phyloP scores from a whole-genome alignment of 805 yeast species.

The Candida nemodendra region DNA sequence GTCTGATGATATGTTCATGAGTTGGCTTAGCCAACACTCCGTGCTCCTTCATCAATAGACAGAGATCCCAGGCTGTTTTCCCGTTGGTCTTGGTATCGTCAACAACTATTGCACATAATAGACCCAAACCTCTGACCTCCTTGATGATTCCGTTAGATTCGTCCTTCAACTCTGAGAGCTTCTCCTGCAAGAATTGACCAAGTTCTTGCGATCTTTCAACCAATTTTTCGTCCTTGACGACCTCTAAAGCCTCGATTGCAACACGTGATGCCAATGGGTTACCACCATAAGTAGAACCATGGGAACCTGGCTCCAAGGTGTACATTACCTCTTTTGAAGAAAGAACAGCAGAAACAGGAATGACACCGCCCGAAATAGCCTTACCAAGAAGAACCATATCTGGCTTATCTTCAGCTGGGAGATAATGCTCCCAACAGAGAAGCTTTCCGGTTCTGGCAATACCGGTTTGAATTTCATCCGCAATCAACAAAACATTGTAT shows the following conservation, averaged over 20 bases:
- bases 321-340: slow-evolving; percentile 90
- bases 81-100: slow-evolving; percentile 83
- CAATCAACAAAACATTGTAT: slow-evolving; percentile 84
- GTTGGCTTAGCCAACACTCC: slow-evolving; percentile 97
- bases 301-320: slow-evolving; percentile 90
- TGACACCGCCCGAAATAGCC: slow-evolving; percentile 93
- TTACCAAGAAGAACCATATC: slow-evolving; percentile 89
- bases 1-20: slow-evolving; percentile 90
- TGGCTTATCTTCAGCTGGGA: slow-evolving; percentile 71
- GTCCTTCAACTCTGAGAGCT: slow-evolving; percentile 51
- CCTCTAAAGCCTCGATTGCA: slow-evolving; percentile 90
- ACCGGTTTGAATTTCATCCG: slow-evolving; percentile 98
- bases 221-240: slow-evolving; percentile 81
- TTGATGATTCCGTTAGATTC: slow-evolving; percentile 53
- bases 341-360: slow-evolving; percentile 89
- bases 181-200: slow-evolving; percentile 66
- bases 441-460: slow-evolving; percentile 95
- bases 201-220: slow-evolving; percentile 72
- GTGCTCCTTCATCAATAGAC: slow-evolving; percentile 80
- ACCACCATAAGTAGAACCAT: slow-evolving; percentile 98
- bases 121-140: slow-evolving; percentile 80
- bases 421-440: slow-evolving; percentile 80
- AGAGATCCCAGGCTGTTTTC: slow-evolving; percentile 93
- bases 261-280: slow-evolving; percentile 92
- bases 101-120: slow-evolving; percentile 87